Evolutionary conservation across 2,329 filamentous ascomycete species (phyloP).

Genomic region (Sodiomyces alkalinus): DNA sequence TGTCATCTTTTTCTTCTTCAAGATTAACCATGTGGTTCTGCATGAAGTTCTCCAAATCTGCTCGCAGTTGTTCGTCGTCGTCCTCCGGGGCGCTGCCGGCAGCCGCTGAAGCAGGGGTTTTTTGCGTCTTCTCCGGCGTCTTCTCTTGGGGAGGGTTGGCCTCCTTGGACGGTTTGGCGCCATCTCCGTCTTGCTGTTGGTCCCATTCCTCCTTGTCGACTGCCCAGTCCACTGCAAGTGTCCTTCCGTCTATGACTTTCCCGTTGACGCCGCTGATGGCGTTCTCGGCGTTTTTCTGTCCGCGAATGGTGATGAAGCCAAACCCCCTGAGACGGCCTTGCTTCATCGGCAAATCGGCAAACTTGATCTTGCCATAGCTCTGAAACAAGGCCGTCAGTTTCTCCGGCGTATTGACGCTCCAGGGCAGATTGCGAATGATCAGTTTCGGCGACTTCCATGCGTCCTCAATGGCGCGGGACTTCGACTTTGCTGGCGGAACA

Average conservation of each 20-base stretch:
- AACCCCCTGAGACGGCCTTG: constrained; percentile 71
- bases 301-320: constrained; percentile 79
- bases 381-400: constrained; percentile 67
- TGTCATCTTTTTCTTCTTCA: constrained; percentile 39
- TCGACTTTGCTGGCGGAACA: constrained; percentile 21
- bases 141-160: constrained; percentile 14
- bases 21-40: constrained; percentile 41
- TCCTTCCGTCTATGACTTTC: constrained; percentile 75
- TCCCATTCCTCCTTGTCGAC: constrained; percentile 85
- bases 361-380: constrained; percentile 85
- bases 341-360: constrained; percentile 67
- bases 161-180: constrained; percentile 12
- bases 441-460: constrained; percentile 53
- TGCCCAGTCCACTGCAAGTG: constrained; percentile 89
- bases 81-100: constrained; percentile 22
- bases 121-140: constrained; percentile 21
- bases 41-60: constrained; percentile 39
- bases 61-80: constrained; percentile 28
- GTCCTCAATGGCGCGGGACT: constrained; percentile 44
- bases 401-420: constrained; percentile 81
- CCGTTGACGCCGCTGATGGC: constrained; percentile 78
- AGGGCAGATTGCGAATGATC: constrained; percentile 87
- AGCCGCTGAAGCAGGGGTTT: constrained; percentile 5
- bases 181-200: constrained; percentile 41
- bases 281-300: constrained; percentile 80